Evolutionary conservation across 2,329 filamentous ascomycete genomes (phyloP).

Genomic region (Lasiodiplodia gonubiensis): DNA sequence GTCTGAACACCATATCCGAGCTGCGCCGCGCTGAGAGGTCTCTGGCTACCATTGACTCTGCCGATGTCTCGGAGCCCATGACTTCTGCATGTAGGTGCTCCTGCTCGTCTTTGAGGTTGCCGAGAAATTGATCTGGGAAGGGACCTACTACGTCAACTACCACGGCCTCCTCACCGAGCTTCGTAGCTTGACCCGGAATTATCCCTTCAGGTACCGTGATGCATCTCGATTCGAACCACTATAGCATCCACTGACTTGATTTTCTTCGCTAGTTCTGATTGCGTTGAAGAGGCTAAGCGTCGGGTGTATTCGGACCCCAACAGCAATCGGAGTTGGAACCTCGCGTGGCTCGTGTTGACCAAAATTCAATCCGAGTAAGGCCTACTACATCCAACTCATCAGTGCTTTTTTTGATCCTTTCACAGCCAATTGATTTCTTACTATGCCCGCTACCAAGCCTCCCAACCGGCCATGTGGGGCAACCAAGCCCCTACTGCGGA

Average conservation of each 20-base stretch:
- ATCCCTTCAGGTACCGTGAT: constrained; percentile 60
- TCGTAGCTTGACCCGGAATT: constrained; percentile 69
- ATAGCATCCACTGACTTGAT: neutral
- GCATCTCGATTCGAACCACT: too few relatives aligned
- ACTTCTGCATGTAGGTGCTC: constrained; percentile 63
- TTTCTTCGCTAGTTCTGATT: constrained; percentile 54
- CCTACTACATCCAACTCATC: neutral
- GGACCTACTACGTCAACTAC: constrained; percentile 72
- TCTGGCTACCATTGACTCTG: constrained; percentile 63
- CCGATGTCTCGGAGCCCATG: constrained; percentile 70
- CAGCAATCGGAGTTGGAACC: constrained; percentile 75
- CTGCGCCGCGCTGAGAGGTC: constrained; percentile 73
- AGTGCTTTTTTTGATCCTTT: constrained; percentile 28
- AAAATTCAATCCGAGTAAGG: constrained; percentile 69
- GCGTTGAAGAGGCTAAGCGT: constrained; percentile 68
- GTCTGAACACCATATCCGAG: constrained; percentile 75
- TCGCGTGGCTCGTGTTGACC: constrained; percentile 72
- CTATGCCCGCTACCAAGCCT: constrained; percentile 67
- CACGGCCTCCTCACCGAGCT: constrained; percentile 73
- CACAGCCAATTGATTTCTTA: constrained; percentile 63
- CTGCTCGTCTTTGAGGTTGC: neutral
- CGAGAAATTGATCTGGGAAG: neutral
- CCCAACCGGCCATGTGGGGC: constrained; percentile 73
- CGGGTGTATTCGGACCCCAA: constrained; percentile 68
- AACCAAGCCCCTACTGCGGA: constrained; percentile 60